Evolutionary conservation across 192 early-diverging fungal species (phyloP), one percentile per base, ranked within the genome.

Genomic region (Phycomyces blakesleeanus): DNA sequence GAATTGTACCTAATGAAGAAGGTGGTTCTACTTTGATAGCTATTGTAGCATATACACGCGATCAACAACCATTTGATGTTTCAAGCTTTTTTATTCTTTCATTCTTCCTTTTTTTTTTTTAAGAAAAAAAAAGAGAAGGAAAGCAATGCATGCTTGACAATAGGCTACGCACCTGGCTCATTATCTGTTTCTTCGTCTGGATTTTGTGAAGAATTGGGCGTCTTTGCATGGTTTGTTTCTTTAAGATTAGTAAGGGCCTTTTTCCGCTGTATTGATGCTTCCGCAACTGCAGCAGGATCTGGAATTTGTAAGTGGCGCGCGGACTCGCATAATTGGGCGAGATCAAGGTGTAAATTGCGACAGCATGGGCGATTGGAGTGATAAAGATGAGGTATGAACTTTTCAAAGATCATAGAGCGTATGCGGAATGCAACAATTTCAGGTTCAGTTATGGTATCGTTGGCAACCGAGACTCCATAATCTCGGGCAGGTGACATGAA

Each of bases 381-480:
- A 64, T 78, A 89, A 5, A 90, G 44, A 9, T 69, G 75, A 7
- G 88, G 79, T 21, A 88, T 73, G 38, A 85, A 73, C 66, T 91
- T 88, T 59, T 93, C 91, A 75, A 87, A 91, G 14, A 93, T 79
- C 76, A 89, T 87, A 10, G 83, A 61, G 38, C 91, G 85, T 26
- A 83, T 81, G 44, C 89, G 85, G 63, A 86, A 89, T 24, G 79
- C 80, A 15, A 88, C 83, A 2, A 82, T 75, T 7, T 72, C 57
- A 61, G 21, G 58, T 53, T 26, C 55, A 42, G 34, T 73, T 51
- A 42, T 64, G 52, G 26, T 25, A 20, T 54, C 57, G 14, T 47
- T 42, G 15, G 51, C 50, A 25, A 68, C 63, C 3, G 59, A 55
- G 68, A 29, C 53, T 50, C 69, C 64, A 15, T 12, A 47, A n/a